These are phyloP conservation scores for Laguncularia racemosa DNA, from an alignment of 345 rosid genomes.

Conservation along the genomic window DNA sequence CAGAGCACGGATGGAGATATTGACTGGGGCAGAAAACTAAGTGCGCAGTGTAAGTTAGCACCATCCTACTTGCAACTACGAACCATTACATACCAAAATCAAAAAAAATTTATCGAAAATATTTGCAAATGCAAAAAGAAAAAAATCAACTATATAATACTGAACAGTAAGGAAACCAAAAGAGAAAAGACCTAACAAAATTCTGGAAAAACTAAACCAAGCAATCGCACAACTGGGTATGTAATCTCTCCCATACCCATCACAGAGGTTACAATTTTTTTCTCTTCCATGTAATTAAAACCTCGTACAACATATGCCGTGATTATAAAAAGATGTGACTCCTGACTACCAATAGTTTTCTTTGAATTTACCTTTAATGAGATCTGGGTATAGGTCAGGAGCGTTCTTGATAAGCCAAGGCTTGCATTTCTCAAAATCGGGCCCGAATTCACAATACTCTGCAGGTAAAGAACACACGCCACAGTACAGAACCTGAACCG, in stretches of 20 bases:
- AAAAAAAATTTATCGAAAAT: no score
- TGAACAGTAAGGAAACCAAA: not conserved
- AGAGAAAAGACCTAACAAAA: not conserved
- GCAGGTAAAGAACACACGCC: conserved; percentile 72
- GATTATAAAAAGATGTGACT: not conserved
- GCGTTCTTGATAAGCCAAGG: conserved; percentile 88
- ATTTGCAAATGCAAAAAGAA: no score
- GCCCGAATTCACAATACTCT: conserved; percentile 92
- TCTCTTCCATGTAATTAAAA: no score
- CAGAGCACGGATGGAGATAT: no score
- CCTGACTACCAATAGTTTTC: no score
- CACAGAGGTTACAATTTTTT: no score
- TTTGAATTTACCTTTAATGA: conserved; percentile 42
- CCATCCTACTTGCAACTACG: no score
- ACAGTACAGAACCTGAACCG: conserved; percentile 74
- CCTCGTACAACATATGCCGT: not conserved
- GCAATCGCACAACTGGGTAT: not conserved
- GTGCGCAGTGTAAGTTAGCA: no score
- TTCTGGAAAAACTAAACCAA: not conserved
- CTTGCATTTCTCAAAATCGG: conserved; percentile 87
- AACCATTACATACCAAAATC: no score
- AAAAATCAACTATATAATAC: no score
- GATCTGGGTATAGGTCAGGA: conserved; percentile 82
- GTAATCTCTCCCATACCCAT: no score
- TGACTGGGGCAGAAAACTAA: no score